Base-by-base conservation (phyloP, 495 filamentous ascomycete genomes). In the Lindgomyces ingoldianus region DNA sequence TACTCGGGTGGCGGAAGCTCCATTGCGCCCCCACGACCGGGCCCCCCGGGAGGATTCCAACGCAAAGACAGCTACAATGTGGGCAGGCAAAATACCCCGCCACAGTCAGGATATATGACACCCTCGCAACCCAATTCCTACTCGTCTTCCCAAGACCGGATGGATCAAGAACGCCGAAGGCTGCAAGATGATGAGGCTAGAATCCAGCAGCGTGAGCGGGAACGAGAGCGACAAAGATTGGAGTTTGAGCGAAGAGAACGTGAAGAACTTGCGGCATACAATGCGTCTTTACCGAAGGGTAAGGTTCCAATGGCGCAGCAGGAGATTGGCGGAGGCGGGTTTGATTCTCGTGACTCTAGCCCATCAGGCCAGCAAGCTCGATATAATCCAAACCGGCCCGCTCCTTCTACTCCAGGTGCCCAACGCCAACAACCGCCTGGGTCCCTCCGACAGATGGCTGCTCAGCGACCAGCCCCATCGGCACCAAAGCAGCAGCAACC, bases 251-350 rank as follows among this genome's bases (percentile, higher is more conserved):
- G 87, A 67, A 67, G 76, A 9, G 81, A 82, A 49, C 84, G 87
- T 62, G 81, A 84, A 59, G 91, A 96, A 6, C 81, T 88, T 64
- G 91, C 91, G 69, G 89, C 84, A 21, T 96, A 94, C 74, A 94
- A 96, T 74, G 86, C 89, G n/a, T 88, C 88, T 14, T 72, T 96
- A 45, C 91, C 92, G 16, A 87, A 95, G 76, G 82, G 81, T 12
- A 86, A 89, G 60, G 76, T 82, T 3, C 89, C 90, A 0, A 72
- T 91, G 29, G 91, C 91, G n/a, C 89, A 96, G 70, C 92, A 96
- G 74, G 92, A 96, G 56, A 45, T 73, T 26, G 80, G 89, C 12
- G 89, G 87, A 67, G 83, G 85, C 45, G 80, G 56, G 2, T 81
- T 47, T 25, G 70, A 76, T 2, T 71, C 77, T 18, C 66, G 75